phyloP scores from a whole-genome alignment of 495 filamentous ascomycete genomes.

The Penicillium cosmopolitanum region DNA sequence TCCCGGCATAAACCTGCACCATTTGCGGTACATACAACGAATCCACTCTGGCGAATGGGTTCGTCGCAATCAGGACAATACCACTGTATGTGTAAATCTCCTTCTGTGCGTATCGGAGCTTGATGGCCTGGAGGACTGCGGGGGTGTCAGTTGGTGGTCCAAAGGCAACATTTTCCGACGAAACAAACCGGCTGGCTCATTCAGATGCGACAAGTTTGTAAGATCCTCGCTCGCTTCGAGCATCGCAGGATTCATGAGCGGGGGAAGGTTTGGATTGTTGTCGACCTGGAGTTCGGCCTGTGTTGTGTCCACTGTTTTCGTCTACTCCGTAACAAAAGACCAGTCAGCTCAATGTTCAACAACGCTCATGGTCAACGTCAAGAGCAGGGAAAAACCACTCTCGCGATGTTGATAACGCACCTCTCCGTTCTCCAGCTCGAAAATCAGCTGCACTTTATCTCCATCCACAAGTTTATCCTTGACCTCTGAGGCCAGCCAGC shows the following conservation, averaged over 20 bases:
- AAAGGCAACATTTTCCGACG: neutral
- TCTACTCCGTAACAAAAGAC: conserved; percentile 47
- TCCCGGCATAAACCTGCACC: conserved; percentile 98
- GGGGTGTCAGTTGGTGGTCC: conserved; percentile 38
- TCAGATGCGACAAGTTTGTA: conserved; percentile 95
- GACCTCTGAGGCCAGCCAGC: conserved; percentile 97
- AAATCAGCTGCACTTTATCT: conserved; percentile 82
- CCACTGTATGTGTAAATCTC: conserved; percentile 99
- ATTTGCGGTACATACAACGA: conserved; percentile 98
- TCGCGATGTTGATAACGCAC: conserved; percentile 51
- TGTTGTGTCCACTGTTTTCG: conserved; percentile 80
- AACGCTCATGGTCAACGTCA: neutral
- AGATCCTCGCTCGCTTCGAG: conserved; percentile 98
- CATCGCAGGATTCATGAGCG: conserved; percentile 97
- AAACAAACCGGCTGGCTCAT: conserved; percentile 90
- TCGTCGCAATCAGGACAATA: conserved; percentile 97
- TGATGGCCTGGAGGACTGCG: conserved; percentile 94
- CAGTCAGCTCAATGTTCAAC: conserved; percentile 24
- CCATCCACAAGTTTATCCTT: conserved; percentile 83
- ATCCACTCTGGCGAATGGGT: conserved; percentile 96
- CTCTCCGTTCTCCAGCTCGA: conserved; percentile 90
- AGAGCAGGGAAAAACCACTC: neutral
- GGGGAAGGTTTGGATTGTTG: conserved; percentile 72
- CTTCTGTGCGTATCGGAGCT: conserved; percentile 95
- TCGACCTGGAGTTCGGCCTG: conserved; percentile 76